Conservation (phyloP, 768 basidiomycete genomes). For the Tylopilus balloui region DNA sequence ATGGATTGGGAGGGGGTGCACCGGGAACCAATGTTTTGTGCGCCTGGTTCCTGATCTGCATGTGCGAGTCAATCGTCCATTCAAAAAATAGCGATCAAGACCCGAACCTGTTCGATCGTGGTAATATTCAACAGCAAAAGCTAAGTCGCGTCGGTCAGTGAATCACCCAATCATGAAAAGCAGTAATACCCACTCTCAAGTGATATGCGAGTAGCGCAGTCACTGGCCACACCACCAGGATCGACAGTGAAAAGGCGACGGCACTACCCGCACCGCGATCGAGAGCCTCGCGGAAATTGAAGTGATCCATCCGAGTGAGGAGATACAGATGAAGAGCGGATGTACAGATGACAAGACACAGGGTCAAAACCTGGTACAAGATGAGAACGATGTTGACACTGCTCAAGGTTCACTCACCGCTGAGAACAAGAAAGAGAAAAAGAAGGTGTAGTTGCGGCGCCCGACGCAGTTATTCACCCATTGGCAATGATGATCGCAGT, state of each 20-base stretch:
- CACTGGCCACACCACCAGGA: constrained; percentile 80
- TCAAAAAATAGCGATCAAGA: constrained; percentile 11
- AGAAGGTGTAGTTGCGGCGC: constrained; percentile 90
- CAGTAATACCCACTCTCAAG: constrained; percentile 58
- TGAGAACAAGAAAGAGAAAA: constrained; percentile 77
- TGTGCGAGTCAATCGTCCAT: constrained; percentile 5
- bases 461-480: constrained; percentile 97
- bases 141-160: constrained; percentile 33
- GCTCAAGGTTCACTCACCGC: constrained; percentile 47
- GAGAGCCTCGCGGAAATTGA: constrained; percentile 47
- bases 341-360: constrained; percentile 74
- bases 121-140: constrained; percentile 83
- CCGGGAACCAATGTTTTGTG: constrained; percentile 65
- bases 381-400: constrained; percentile 3
- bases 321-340: constrained; percentile 78
- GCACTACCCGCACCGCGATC: constrained; percentile 67
- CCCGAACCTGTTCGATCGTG: constrained; percentile 88
- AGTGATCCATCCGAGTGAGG: constrained; percentile 48
- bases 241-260: constrained; percentile 68
- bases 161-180: neutral
- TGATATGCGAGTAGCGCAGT: constrained; percentile 78
- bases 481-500: constrained; percentile 88
- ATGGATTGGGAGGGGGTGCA: constrained; percentile 76
- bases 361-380: constrained; percentile 55
- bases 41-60: constrained; percentile 80